Evolutionary conservation across 2,329 filamentous ascomycete genomes (phyloP), one percentile per base, ranked within the genome.

Genomic region (Penicillium vulpinum): DNA sequence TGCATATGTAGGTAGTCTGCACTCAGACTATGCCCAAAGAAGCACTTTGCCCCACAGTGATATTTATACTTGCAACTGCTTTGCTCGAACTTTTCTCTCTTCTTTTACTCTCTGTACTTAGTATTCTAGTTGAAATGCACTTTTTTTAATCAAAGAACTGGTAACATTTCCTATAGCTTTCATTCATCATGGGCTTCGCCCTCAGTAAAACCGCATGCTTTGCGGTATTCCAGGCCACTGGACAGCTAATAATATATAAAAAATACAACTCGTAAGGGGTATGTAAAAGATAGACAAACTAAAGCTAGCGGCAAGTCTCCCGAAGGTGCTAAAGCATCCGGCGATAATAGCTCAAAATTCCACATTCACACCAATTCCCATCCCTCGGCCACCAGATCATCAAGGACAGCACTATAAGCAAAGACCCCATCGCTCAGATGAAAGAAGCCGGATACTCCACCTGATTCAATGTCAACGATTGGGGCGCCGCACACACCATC

Each of bases 311-410:
- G 18, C 18, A 46, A 35, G 28, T 46, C 18, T 35, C 28, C 18
- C 43, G 28, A 46, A 46, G 18, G 35, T 46, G 29, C 44, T 46
- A 22, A 9, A 24, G 44, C 44, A 46, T 33, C 44, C 29, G 21
- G 7, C 18, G 13, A 46, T 22, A 46, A 46, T 46, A 46, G 18
- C 29, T 21, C 29, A 46, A 15, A n/a, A 46, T 29, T 35, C 29
- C 44, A 58, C 56, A 60, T 55, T 45, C 53, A 52, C 16, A 47
- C 47, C 13, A 59, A 13, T 40, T 46, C 38, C 54, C 57, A 51
- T 33, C 53, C 54, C 45, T 59, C 54, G 7, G 57, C 54, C 40
- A 59, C 48, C 40, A 59, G 45, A 53, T 59, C 54, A 43, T 54
- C 45, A 15, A 57, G 24, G 36, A 54, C 21, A 18, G 54, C 54